Evolutionary conservation across 2,329 filamentous ascomycete species (phyloP), one percentile per base, ranked within the genome.

Genomic region (Allantophomopsis cytisporea): DNA sequence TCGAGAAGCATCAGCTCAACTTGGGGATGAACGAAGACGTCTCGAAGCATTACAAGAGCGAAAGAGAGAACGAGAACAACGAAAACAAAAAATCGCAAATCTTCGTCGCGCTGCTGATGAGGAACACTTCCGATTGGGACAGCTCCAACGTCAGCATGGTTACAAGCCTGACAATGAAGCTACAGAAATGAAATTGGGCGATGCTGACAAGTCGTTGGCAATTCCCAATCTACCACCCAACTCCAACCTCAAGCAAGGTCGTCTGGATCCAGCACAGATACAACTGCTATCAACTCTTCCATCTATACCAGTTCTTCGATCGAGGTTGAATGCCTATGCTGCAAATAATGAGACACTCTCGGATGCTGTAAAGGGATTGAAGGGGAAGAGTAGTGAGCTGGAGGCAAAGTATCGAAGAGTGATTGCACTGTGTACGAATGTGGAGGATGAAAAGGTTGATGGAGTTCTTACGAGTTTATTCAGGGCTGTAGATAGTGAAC

Each of bases 321-420:
- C 83, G 28, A 69, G 81, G 6, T 65, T 87, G 15, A 71, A 74
- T 32, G 83, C 83, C 3, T 81, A 94, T 43, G 69, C 73, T 41
- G 63, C 66, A 11, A 78, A 86, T 36, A 85, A 86, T 35, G 67
- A 71, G 33, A 66, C 71, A 14, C 75, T 91, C 11, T 65, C 74
- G 39, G 73, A 75, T 38, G 75, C 81, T 49, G 79, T 86, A 2
- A 70, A 73, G 14, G 72, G 72, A 5, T 69, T 98, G 7, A 80
- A 85, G 55, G 79, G 80, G 21, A 78, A 83, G 43, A 89, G 85
- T 50, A 80, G 78, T 4, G 87, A 94, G 39, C 69, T 94, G 3
- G 89, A 94, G 53, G 69, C 81, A 47, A 86, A 91, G 60, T 95
- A 95, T 56, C 74, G 87, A 18, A 83, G 81, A 47, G 84, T 96